Evolutionary conservation across 257 asterid genomes (phyloP).

Genomic region (Jasminum sambac): DNA sequence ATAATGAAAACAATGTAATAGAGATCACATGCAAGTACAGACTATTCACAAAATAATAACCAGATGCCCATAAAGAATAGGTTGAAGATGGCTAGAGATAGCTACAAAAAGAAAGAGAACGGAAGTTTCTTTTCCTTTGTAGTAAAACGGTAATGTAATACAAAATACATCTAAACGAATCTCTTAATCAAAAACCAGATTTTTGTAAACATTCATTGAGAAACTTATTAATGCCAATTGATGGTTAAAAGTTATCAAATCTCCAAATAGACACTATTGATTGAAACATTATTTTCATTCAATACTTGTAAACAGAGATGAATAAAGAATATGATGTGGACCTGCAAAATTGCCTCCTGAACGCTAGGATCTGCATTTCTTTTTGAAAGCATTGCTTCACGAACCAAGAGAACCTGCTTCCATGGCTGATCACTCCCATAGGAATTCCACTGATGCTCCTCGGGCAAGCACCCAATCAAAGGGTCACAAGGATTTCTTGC

Average conservation of each 20-base stretch:
- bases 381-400: conserved; percentile 52
- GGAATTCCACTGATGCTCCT: conserved; percentile 66
- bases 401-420: conserved; percentile 70
- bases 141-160: too few species aligned
- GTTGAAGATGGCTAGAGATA: too few species aligned
- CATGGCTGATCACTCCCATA: conserved; percentile 54
- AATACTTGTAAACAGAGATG: conserved; percentile 1
- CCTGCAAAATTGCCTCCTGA: conserved; percentile 56
- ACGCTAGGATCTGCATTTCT: conserved; percentile 44
- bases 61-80: too few species aligned
- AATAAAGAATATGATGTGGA: conserved; percentile 21
- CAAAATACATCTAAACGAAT: too few species aligned
- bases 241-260: conserved; percentile 3
- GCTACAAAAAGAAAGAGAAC: too few species aligned
- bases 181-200: too few species aligned
- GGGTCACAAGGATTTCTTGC: conserved; percentile 70
- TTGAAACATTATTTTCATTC: conserved; percentile 6
- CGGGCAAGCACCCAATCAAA: conserved; percentile 48
- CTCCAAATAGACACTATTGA: neutral
- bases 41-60: too few species aligned
- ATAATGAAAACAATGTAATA: too few species aligned
- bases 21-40: too few species aligned
- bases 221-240: too few species aligned
- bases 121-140: too few species aligned
- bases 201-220: too few species aligned